Evolutionary conservation across 495 filamentous ascomycete species (phyloP).

Genomic region (Penicillium silybi): DNA sequence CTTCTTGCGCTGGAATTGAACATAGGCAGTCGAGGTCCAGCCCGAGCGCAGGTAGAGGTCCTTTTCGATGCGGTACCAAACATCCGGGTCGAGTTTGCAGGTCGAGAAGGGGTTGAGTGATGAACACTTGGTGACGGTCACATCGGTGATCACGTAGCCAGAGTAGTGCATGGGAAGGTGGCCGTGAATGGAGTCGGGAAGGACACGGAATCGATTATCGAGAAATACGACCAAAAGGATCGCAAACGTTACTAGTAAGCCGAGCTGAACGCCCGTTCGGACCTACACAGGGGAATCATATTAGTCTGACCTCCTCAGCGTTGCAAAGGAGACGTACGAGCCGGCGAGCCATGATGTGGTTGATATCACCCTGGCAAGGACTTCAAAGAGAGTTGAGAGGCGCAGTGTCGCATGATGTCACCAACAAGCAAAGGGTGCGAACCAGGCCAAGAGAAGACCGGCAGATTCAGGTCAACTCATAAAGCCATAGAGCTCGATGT

Average conservation of each 20-base stretch:
- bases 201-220: slow-evolving; percentile 75
- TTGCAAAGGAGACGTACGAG: slow-evolving; percentile 29
- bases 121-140: slow-evolving; percentile 77
- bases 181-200: slow-evolving; percentile 77
- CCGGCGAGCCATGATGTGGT: slow-evolving; percentile 44
- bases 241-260: slow-evolving; percentile 59
- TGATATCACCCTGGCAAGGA: slow-evolving; percentile 35
- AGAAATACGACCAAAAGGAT: slow-evolving; percentile 70
- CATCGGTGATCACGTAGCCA: slow-evolving; percentile 81
- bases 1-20: slow-evolving; percentile 80
- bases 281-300: slow-evolving; percentile 39
- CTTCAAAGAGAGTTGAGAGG: slow-evolving; percentile 19
- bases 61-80: slow-evolving; percentile 87
- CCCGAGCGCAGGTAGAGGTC: slow-evolving; percentile 76
- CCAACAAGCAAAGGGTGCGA: not conserved
- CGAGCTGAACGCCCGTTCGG: slow-evolving; percentile 79
- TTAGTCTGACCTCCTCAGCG: slow-evolving; percentile 7
- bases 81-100: slow-evolving; percentile 70
- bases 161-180: slow-evolving; percentile 78
- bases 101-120: slow-evolving; percentile 68
- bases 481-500: slow-evolving; percentile 11
- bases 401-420: slow-evolving; percentile 26
- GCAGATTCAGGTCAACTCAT: slow-evolving; percentile 18
- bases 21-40: slow-evolving; percentile 73
- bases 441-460: slow-evolving; percentile 28